Evolutionary conservation across 805 yeast genomes (phyloP).

Genomic region (Nakazawaea siamensis): DNA sequence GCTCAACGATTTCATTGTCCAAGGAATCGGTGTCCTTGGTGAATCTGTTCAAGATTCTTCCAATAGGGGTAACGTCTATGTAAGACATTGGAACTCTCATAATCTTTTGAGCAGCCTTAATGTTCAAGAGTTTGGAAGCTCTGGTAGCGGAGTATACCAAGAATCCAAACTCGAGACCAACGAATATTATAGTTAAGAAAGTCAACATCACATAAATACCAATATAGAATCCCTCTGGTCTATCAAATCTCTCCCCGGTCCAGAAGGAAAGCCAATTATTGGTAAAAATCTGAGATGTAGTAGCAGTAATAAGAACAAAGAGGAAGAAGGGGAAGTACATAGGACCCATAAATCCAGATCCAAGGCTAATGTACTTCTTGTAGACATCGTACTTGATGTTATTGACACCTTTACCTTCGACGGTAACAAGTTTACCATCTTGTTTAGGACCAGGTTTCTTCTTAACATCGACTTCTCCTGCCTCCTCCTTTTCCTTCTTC

Average conservation of each 20-base stretch:
- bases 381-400: constrained; percentile 42
- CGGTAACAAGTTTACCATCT: constrained; percentile 22
- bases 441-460: constrained; percentile 15
- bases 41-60: constrained; percentile 21
- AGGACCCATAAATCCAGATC: constrained; percentile 38
- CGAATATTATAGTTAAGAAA: constrained; percentile 9
- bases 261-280: constrained; percentile 17
- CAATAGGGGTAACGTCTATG: constrained; percentile 22
- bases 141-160: constrained; percentile 14
- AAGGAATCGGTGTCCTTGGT: constrained; percentile 20
- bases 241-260: constrained; percentile 11
- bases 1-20: constrained; percentile 19
- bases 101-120: constrained; percentile 13
- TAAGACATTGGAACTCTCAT: constrained; percentile 19
- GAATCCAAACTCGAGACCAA: constrained; percentile 6
- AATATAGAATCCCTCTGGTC: constrained; percentile 10
- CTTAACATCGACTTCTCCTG: constrained; percentile 12
- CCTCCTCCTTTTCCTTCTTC: constrained; percentile 10
- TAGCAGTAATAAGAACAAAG: constrained; percentile 22
- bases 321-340: constrained; percentile 22
- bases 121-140: constrained; percentile 14
- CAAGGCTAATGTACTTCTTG: constrained; percentile 39
- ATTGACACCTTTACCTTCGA: constrained; percentile 54
- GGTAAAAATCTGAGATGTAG: constrained; percentile 31
- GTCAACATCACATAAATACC: constrained; percentile 14